Evolutionary conservation across 2,329 filamentous ascomycete genomes (phyloP), one percentile per base, ranked within the genome.

Genomic region (Diaporthe vexans): DNA sequence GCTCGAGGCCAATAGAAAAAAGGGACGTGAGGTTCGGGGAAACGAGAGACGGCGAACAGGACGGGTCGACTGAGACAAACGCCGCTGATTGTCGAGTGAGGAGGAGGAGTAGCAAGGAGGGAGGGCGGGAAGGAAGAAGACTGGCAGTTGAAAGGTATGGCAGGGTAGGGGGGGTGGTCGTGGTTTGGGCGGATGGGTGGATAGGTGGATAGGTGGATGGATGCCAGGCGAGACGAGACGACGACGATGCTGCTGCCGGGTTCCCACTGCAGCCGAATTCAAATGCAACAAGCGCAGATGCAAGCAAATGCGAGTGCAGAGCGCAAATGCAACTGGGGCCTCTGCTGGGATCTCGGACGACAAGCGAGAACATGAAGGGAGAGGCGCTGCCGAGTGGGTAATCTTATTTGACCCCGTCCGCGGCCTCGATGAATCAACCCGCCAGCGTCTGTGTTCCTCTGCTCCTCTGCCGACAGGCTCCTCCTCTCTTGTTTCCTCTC

Each of bases 361-460:
- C 63, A 68, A 68, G 63, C 63, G 63, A 68, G 63, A 68, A 68
- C 46, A 54, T 68, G 63, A 54, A 68, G 48, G 63, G 48, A 68
- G 63, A 68, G 63, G 63, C 63, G 63, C 63, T 26, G 63, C 63
- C 48, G 63, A 48, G 63, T 54, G 63, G 48, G 63, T 68, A 68
- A 68, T 68, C 63, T 68, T 68, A 68, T 21, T 68, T 68, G 63
- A 68, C 63, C 63, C 63, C 63, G 63, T 70, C 72, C 52, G 65
- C 72, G 57, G 54, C 63, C 43, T 73, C 54, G 63, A 73, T 51
- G 63, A 59, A 70, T 54, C 63, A 68, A 68, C 43, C 29, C 52
- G 46, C 63, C 63, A 59, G 63, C 61, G 61, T 57, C 71, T 68
- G 71, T 69, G 61, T 51, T 59, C 40, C 67, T 73, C 24, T 68